Evolutionary conservation across 495 filamentous ascomycete genomes (phyloP).

Genomic region (Penicillium arizonense): DNA sequence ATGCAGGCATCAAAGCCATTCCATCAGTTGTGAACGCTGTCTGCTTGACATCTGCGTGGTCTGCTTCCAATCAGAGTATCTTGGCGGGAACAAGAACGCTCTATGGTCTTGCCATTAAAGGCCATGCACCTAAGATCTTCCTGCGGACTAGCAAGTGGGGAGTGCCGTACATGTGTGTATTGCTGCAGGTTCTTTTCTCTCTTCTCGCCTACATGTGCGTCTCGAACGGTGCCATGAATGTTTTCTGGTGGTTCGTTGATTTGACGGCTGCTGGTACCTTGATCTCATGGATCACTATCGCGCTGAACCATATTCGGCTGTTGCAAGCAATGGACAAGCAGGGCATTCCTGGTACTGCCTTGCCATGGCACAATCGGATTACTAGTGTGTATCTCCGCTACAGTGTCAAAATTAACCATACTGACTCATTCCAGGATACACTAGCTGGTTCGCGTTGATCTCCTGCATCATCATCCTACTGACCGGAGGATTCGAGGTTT

Average conservation of each 20-base stretch:
- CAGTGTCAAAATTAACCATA: background rate
- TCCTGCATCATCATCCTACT: constrained; percentile 52
- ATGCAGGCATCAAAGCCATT: constrained; percentile 41
- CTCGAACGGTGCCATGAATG: constrained; percentile 52
- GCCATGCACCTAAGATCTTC: constrained; percentile 47
- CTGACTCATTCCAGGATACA: constrained; percentile 40
- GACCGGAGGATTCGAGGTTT: constrained; percentile 63
- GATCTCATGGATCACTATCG: constrained; percentile 55
- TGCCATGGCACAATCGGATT: constrained; percentile 52
- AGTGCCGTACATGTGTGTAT: constrained; percentile 57
- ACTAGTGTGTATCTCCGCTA: constrained; percentile 14
- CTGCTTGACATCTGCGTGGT: constrained; percentile 46
- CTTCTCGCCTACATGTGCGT: constrained; percentile 60
- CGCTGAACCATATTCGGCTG: constrained; percentile 57
- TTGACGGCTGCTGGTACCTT: constrained; percentile 54
- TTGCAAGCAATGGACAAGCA: constrained; percentile 51
- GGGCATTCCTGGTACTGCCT: constrained; percentile 35
- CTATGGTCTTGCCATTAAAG: constrained; percentile 44
- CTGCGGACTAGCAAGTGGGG: constrained; percentile 59
- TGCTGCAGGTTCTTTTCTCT: constrained; percentile 51
- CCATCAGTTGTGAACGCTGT: constrained; percentile 53
- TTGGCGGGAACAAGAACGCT: constrained; percentile 47
- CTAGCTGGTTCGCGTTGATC: constrained; percentile 49
- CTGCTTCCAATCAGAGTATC: constrained; percentile 50
- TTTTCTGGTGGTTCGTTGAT: constrained; percentile 61